phyloP scores from a whole-genome alignment of 2,329 filamentous ascomycete genomes.

The Cladosporium phlei region DNA sequence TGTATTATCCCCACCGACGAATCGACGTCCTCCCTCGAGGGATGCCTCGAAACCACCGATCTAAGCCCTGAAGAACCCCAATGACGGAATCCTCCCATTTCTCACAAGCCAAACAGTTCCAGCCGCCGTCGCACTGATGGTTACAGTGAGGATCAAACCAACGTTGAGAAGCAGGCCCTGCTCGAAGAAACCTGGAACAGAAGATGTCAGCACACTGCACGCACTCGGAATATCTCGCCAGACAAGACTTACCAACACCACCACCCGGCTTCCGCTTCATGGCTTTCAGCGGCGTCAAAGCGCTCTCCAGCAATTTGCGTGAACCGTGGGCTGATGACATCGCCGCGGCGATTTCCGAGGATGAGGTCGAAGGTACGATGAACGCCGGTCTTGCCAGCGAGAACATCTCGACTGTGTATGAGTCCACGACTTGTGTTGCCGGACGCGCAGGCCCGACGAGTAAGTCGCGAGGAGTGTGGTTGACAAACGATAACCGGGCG shows the following conservation, averaged over 20 bases:
- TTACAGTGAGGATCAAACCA: conserved; percentile 28
- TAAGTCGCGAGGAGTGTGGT: conserved; percentile 53
- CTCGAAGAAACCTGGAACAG: conserved; percentile 30
- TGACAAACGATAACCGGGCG: conserved; percentile 49
- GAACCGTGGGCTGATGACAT: conserved; percentile 14
- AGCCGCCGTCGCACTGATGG: conserved; percentile 17
- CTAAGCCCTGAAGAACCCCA: background rate
- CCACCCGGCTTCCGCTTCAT: conserved; percentile 34
- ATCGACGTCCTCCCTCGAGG: too few relatives aligned
- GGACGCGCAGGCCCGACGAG: conserved; percentile 40
- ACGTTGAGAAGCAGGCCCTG: conserved; percentile 36
- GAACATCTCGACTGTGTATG: conserved; percentile 44
- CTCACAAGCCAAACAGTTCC: conserved; percentile 19
- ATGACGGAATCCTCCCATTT: conserved; percentile 11
- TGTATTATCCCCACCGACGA: too few relatives aligned
- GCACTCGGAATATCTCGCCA: background rate
- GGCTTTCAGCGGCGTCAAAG: conserved; percentile 21
- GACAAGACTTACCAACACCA: conserved; percentile 21
- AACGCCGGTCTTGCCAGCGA: conserved; percentile 42
- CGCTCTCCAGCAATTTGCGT: conserved; percentile 21
- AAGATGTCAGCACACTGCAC: background rate
- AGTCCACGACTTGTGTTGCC: conserved; percentile 22
- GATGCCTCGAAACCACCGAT: background rate
- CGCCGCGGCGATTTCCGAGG: conserved; percentile 8
- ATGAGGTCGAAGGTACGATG: conserved; percentile 17